Conservation (phyloP, 1,139 yeast genomes). For the Yamadazyma buinensis region DNA sequence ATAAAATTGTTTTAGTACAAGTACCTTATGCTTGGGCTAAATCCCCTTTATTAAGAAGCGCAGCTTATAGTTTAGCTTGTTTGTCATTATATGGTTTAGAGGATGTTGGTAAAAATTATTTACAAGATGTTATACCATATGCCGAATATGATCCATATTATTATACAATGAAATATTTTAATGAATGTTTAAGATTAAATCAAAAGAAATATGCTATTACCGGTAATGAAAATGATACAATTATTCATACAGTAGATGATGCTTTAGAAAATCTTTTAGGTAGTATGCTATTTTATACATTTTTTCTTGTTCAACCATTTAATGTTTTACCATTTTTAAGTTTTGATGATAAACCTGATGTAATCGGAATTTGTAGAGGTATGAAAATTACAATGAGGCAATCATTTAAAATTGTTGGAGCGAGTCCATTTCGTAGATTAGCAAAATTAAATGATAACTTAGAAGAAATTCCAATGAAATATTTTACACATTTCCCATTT, state of each 20-base stretch:
- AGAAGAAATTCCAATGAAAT: background rate
- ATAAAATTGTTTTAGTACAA: background rate
- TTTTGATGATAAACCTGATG: constrained; percentile 1
- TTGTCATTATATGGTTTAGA: constrained; percentile 2
- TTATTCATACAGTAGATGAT: background rate
- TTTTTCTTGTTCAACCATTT: constrained; percentile 5
- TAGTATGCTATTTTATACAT: constrained; percentile 1
- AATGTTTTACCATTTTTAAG: constrained; percentile 2
- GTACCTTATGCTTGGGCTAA: constrained; percentile 3
- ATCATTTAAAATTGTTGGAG: background rate
- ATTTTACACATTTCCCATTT: background rate
- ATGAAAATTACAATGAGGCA: constrained; percentile 1
- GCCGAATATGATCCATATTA: background rate
- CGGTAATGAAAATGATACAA: background rate
- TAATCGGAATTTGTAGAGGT: constrained; percentile 1
- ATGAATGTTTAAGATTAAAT: constrained; percentile 3
- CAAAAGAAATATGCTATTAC: no score
- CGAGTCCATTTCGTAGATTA: background rate
- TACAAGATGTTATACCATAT: background rate
- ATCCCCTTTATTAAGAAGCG: constrained; percentile 1
- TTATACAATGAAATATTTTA: constrained; percentile 2
- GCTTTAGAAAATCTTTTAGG: constrained; percentile 3
- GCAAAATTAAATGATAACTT: background rate
- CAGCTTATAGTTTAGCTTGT: constrained; percentile 4
- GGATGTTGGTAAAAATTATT: constrained; percentile 1